Base-by-base conservation (phyloP, 2,329 filamentous ascomycete species). In the Pestalotiopsis sp. region DNA sequence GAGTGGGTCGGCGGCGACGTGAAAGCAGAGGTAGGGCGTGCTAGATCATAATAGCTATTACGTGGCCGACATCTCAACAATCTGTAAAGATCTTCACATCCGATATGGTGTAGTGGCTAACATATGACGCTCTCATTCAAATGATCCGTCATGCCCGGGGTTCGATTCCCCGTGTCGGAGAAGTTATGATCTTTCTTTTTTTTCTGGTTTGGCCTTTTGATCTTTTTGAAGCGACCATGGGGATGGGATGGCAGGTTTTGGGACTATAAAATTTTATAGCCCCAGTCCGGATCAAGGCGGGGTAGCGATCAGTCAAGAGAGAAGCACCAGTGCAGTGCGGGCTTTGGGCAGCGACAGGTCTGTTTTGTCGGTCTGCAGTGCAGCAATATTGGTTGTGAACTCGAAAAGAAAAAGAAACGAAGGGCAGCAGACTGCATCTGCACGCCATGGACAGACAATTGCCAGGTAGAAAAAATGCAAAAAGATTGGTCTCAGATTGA, bases 131-230 rank as follows among this genome's bases (percentile, higher is more conserved):
- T 59, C 57, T 59, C 57, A 59, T 27, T 66, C 23, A 41, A 31
- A 9, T 39, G 49, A 61, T 61, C 73, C 73, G 73, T 72, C 70
- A 72, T 74, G 74, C 74, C 70, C 73, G 73, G 73, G 74, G 74
- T 75, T 75, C 73, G 73, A 75, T 74, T 75, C 74, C 74, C 73
- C 73, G 74, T 70, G 71, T 74, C 73, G 73, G 73, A 75, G 72
- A 56, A 31, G 13, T 14, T n/a, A n/a, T 0, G 5, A 9, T 36
- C 2, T 36, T 36, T 36, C 5, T 2, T 0, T 36, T 36, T 31
- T 36, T 36, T 1, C 31, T 36, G 31, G 9, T 36, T 36, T 9
- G 2, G 6, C 6, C 31, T 9, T 36, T 36, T 36, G 7, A 9
- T 2, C 7, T 9, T 36, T 36, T 36, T 36, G 6, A 36, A 36